phyloP scores from a whole-genome alignment of 192 early-diverging fungal species.

The Gryganskiella cystojenkinii region DNA sequence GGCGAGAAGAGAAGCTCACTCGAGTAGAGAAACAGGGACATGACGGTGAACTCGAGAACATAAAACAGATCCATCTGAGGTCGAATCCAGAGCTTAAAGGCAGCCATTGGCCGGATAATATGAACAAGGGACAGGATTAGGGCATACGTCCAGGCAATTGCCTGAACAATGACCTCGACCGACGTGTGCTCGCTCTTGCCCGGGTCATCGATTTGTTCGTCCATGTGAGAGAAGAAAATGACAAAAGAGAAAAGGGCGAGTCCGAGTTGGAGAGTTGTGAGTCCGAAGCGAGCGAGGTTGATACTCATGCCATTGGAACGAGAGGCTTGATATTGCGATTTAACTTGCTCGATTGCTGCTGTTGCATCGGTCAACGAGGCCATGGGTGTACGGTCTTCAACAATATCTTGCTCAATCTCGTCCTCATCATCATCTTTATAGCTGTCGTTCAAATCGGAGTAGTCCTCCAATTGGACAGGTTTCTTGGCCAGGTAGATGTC shows the following conservation, averaged over 20 bases:
- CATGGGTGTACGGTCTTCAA: neutral
- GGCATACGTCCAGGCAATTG: slow-evolving; percentile 30
- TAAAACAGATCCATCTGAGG: slow-evolving; percentile 32
- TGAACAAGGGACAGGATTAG: slow-evolving; percentile 22
- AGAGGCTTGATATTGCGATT: too few relatives aligned
- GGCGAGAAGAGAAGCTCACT: slow-evolving; percentile 14
- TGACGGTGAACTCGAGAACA: slow-evolving; percentile 9
- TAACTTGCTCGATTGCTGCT: neutral
- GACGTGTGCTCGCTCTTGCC: neutral
- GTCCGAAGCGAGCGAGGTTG: slow-evolving; percentile 19
- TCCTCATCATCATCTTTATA: slow-evolving; percentile 1
- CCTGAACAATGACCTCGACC: neutral
- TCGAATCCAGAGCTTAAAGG: slow-evolving; percentile 26
- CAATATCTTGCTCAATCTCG: neutral
- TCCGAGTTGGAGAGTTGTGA: slow-evolving; percentile 25
- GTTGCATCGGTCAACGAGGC: neutral
- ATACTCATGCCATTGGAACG: slow-evolving; percentile 11
- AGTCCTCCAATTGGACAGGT: slow-evolving; percentile 13
- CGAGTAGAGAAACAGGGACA: slow-evolving; percentile 11
- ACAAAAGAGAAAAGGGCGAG: slow-evolving; percentile 15
- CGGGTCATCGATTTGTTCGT: neutral
- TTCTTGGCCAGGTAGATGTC: slow-evolving; percentile 20
- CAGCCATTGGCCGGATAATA: slow-evolving; percentile 9
- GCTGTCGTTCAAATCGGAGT: neutral
- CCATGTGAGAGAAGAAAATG: neutral